Conservation (phyloP, 495 filamentous ascomycete species). For the Polyplosphaeria fusca region DNA sequence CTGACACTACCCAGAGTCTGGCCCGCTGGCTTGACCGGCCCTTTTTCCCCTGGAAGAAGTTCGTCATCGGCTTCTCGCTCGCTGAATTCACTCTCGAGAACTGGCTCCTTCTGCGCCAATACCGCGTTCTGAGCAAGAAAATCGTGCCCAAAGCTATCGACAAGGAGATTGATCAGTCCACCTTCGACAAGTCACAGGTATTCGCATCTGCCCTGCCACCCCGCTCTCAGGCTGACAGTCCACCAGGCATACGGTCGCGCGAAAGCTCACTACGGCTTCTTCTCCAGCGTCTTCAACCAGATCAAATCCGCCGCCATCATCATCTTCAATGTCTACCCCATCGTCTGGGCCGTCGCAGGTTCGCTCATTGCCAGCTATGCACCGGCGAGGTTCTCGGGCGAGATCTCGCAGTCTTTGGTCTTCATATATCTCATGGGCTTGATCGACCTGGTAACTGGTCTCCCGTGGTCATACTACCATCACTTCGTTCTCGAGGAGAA, state of each 20-base stretch:
- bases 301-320: slow-evolving; percentile 82
- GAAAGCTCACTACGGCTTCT: slow-evolving; percentile 83
- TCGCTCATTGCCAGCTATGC: slow-evolving; percentile 66
- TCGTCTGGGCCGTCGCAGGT: slow-evolving; percentile 82
- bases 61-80: slow-evolving; percentile 89
- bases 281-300: slow-evolving; percentile 78
- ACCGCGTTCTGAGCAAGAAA: slow-evolving; percentile 72
- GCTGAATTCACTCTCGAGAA: slow-evolving; percentile 85
- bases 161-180: slow-evolving; percentile 81
- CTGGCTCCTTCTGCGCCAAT: slow-evolving; percentile 81
- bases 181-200: slow-evolving; percentile 94
- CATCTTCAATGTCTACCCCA: slow-evolving; percentile 84
- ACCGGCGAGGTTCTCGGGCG: slow-evolving; percentile 76
- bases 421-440: slow-evolving; percentile 87
- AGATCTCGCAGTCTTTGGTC: slow-evolving; percentile 88
- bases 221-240: slow-evolving; percentile 12
- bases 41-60: slow-evolving; percentile 92
- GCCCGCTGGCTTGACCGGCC: slow-evolving; percentile 85
- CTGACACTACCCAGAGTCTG: slow-evolving; percentile 61
- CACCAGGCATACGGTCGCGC: slow-evolving; percentile 82
- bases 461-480: slow-evolving; percentile 85
- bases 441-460: slow-evolving; percentile 68
- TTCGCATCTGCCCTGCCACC: slow-evolving; percentile 61
- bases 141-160: slow-evolving; percentile 79
- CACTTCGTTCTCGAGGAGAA: slow-evolving; percentile 94